These are phyloP conservation scores for Artemisia argyi DNA, from an alignment of 129 eudicot genomes.

Conservation along the genomic window DNA sequence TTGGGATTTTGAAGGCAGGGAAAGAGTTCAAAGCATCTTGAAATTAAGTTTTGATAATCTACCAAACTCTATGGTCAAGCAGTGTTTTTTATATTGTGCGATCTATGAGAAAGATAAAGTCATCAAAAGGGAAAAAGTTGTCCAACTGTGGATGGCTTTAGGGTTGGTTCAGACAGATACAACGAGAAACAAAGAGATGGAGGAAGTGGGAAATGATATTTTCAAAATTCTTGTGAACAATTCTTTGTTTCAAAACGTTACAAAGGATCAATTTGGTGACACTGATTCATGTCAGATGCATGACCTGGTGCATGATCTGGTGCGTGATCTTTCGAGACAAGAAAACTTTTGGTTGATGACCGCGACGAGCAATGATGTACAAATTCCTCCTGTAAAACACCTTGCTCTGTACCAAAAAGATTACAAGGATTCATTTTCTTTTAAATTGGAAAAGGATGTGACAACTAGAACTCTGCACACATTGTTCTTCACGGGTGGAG, in stretches of 20 bases:
- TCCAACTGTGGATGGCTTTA: too few relatives aligned
- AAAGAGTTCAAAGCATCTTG: too few relatives aligned
- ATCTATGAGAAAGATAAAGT: neutral
- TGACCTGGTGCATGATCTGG: neutral
- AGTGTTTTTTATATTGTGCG: neutral
- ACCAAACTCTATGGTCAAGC: too few relatives aligned
- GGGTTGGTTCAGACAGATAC: too few relatives aligned
- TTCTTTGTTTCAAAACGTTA: neutral
- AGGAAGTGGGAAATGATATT: constrained; percentile 1
- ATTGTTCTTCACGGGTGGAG: neutral
- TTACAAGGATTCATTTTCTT: too few relatives aligned
- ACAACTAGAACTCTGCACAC: neutral
- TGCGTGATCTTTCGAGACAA: neutral
- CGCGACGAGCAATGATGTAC: neutral
- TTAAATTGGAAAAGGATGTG: too few relatives aligned
- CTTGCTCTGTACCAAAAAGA: neutral
- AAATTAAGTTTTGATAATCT: too few relatives aligned
- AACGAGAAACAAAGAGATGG: neutral
- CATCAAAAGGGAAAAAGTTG: too few relatives aligned
- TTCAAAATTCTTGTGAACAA: neutral
- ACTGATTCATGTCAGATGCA: neutral
- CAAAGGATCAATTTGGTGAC: neutral
- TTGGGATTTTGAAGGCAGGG: neutral
- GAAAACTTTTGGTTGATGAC: neutral
- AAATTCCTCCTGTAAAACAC: neutral